phyloP scores from a whole-genome alignment of 78 protist genomes.

The Paratrimastix pyriformis region DNA sequence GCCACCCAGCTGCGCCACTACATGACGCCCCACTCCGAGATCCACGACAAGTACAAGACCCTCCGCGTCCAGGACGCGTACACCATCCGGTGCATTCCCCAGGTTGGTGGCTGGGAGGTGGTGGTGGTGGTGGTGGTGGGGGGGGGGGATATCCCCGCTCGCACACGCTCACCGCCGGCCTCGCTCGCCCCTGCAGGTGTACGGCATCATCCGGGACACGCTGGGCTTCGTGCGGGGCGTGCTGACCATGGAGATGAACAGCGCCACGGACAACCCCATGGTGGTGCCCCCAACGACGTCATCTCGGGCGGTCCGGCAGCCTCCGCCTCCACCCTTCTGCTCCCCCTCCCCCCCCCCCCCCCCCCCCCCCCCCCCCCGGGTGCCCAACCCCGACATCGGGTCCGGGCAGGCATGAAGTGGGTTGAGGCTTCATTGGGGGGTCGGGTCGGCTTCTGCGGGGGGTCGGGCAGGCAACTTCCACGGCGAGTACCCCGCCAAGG shows the following conservation, averaged over 20 bases:
- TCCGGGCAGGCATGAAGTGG: too few species aligned
- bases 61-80: slow-evolving; percentile 78
- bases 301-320: too few species aligned
- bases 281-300: not conserved
- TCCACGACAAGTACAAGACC: slow-evolving; percentile 8
- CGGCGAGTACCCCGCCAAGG: slow-evolving; percentile 12
- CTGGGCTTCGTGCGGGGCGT: not conserved
- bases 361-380: too few species aligned
- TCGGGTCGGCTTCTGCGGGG: too few species aligned
- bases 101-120: slow-evolving; percentile 13
- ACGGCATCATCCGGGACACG: not conserved
- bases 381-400: too few species aligned
- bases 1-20: slow-evolving; percentile 42
- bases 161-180: too few species aligned
- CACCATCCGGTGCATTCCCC: slow-evolving; percentile 80
- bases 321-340: too few species aligned
- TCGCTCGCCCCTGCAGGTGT: too few species aligned
- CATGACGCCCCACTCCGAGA: not conserved
- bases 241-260: not conserved
- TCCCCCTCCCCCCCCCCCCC: too few species aligned
- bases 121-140: too few species aligned
- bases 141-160: too few species aligned
- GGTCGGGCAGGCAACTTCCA: slow-evolving; percentile 11
- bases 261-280: slow-evolving; percentile 15
- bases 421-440: too few species aligned